Conservation (phyloP, 306 rosid species). For the Albizia julibrissin region DNA sequence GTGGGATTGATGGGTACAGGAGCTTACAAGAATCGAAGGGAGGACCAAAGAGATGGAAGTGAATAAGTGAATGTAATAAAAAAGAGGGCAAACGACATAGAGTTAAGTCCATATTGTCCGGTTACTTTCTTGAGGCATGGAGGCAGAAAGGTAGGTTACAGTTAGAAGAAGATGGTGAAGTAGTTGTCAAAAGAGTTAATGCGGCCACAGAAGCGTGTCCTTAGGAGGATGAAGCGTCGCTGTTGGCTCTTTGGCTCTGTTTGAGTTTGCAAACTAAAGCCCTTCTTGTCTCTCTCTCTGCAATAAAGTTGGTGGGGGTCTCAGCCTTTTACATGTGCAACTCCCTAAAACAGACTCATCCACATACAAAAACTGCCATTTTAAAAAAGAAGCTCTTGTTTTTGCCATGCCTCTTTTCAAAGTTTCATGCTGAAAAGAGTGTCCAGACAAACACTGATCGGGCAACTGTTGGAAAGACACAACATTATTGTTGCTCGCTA, state of each 20-base stretch:
- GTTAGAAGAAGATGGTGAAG: background rate
- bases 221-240: conserved; percentile 7
- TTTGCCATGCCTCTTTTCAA: background rate
- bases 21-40: background rate
- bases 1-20: background rate
- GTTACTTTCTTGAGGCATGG: background rate
- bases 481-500: background rate
- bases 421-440: background rate
- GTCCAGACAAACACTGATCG: background rate
- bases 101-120: background rate
- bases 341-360: background rate
- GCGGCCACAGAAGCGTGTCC: background rate
- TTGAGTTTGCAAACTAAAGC: background rate
- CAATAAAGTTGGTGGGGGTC: background rate
- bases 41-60: background rate
- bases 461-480: background rate
- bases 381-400: too few relatives aligned
- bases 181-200: background rate
- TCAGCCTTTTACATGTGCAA: background rate
- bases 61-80: background rate
- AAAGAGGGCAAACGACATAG: background rate
- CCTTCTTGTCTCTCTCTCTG: conserved; percentile 1
- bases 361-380: background rate
- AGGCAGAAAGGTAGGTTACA: background rate
- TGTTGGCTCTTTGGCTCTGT: background rate